Evolutionary conservation across 441 rosid species (phyloP).

Genomic region (Viola pubescens): DNA sequence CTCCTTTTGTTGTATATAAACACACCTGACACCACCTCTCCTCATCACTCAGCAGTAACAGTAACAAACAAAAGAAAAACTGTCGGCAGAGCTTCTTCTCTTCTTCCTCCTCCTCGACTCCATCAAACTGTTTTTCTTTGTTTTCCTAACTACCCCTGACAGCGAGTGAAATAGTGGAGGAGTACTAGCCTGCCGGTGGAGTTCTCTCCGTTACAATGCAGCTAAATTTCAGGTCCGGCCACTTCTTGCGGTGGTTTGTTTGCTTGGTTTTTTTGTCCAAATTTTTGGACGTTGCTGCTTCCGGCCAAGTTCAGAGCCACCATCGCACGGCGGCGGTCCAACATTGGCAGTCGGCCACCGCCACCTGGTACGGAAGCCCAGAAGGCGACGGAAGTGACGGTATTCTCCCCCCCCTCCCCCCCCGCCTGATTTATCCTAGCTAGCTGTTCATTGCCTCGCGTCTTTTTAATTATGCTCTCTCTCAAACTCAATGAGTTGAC

Average conservation of each 20-base stretch:
- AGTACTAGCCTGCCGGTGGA: background rate
- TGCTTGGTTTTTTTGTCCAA: conserved; percentile 14
- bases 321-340: conserved; percentile 15
- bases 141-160: background rate
- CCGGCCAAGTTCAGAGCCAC: conserved; percentile 2
- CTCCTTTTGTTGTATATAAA: conserved; percentile 8
- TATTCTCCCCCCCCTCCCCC: conserved; percentile 9
- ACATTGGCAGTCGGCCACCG: conserved; percentile 75
- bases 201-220: conserved; percentile 27
- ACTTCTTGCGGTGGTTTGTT: conserved; percentile 16
- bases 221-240: conserved; percentile 17
- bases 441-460: background rate
- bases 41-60: background rate
- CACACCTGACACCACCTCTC: conserved; percentile 11
- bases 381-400: conserved; percentile 96
- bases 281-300: conserved; percentile 15
- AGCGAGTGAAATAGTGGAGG: conserved; percentile 7
- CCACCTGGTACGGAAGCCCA: conserved; percentile 95
- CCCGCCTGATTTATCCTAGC: background rate
- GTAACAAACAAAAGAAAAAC: conserved; percentile 6
- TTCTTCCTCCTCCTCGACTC: background rate
- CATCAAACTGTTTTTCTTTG: background rate
- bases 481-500: conserved; percentile 6
- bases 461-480: background rate
- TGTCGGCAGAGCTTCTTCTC: conserved; percentile 26